These are phyloP conservation scores for Talaromyces amestolkiae DNA, from an alignment of 2,329 filamentous ascomycete genomes.

Conservation along the genomic window DNA sequence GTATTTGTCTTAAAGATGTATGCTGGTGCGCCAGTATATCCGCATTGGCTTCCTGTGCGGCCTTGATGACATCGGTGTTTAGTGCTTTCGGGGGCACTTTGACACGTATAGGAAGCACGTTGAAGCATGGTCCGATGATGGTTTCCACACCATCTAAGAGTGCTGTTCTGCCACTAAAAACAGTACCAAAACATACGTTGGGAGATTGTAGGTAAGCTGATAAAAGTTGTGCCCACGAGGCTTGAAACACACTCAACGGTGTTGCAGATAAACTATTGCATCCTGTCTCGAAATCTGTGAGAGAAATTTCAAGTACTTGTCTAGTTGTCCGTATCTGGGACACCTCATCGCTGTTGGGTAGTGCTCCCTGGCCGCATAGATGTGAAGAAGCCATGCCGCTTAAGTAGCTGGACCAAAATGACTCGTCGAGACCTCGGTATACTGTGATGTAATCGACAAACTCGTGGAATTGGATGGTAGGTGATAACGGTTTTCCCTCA, in stretches of 20 bases:
- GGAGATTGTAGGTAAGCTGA: conserved; percentile 52
- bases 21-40: conserved; percentile 68
- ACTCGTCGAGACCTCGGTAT: conserved; percentile 35
- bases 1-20: conserved; percentile 70
- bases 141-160: conserved; percentile 64
- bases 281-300: conserved; percentile 49
- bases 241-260: conserved; percentile 66
- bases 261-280: conserved; percentile 58
- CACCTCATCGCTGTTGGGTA: conserved; percentile 20
- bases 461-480: conserved; percentile 55
- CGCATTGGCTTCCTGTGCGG: conserved; percentile 61
- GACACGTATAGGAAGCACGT: conserved; percentile 73
- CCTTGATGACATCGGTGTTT: conserved; percentile 58
- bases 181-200: conserved; percentile 84
- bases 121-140: conserved; percentile 88
- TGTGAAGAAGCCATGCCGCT: conserved; percentile 49
- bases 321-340: background rate
- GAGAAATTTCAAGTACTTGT: conserved; percentile 33
- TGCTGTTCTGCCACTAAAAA: conserved; percentile 73
- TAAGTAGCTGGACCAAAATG: conserved; percentile 67
- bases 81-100: conserved; percentile 49
- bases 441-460: conserved; percentile 64
- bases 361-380: conserved; percentile 10
- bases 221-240: conserved; percentile 68
- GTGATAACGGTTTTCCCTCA: conserved; percentile 46